Conservation (phyloP, 2,329 filamentous ascomycete genomes). For the Colletotrichum aenigma region DNA sequence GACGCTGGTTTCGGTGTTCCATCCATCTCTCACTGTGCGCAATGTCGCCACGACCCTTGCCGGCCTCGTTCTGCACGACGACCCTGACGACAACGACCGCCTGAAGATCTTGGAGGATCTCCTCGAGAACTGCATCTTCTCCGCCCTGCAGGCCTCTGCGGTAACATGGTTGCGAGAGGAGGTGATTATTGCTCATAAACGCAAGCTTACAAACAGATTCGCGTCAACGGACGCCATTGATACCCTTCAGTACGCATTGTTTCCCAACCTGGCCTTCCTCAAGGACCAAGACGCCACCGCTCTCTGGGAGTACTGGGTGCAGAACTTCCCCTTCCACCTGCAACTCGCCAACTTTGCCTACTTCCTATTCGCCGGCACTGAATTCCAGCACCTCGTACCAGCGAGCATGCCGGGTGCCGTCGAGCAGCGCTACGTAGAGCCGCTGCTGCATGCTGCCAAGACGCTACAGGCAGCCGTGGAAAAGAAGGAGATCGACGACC, state of each 20-base stretch:
- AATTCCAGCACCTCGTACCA: slow-evolving; percentile 54
- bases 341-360: slow-evolving; percentile 66
- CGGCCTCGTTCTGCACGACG: slow-evolving; percentile 58
- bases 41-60: slow-evolving; percentile 60
- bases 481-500: slow-evolving; percentile 33
- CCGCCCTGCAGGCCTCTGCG: slow-evolving; percentile 65
- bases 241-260: slow-evolving; percentile 64
- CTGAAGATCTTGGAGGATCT: slow-evolving; percentile 68
- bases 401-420: slow-evolving; percentile 61
- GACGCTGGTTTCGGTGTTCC: slow-evolving; percentile 62
- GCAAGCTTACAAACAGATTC: slow-evolving; percentile 43
- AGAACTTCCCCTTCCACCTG: slow-evolving; percentile 58
- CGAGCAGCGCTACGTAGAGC: slow-evolving; percentile 62
- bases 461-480: slow-evolving; percentile 34
- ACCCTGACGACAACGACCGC: slow-evolving; percentile 63
- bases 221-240: slow-evolving; percentile 59
- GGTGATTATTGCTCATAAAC: slow-evolving; percentile 50
- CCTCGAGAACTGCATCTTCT: slow-evolving; percentile 68
- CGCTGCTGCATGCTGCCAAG: slow-evolving; percentile 50
- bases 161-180: slow-evolving; percentile 70
- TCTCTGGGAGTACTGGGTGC: slow-evolving; percentile 52
- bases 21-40: slow-evolving; percentile 56
- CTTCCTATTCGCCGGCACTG: slow-evolving; percentile 54
- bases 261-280: slow-evolving; percentile 59
- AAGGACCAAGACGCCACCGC: slow-evolving; percentile 43